These are phyloP conservation scores for Lasiosphaeriaceae sp. DNA, from an alignment of 495 filamentous ascomycete genomes.

Conservation along the genomic window DNA sequence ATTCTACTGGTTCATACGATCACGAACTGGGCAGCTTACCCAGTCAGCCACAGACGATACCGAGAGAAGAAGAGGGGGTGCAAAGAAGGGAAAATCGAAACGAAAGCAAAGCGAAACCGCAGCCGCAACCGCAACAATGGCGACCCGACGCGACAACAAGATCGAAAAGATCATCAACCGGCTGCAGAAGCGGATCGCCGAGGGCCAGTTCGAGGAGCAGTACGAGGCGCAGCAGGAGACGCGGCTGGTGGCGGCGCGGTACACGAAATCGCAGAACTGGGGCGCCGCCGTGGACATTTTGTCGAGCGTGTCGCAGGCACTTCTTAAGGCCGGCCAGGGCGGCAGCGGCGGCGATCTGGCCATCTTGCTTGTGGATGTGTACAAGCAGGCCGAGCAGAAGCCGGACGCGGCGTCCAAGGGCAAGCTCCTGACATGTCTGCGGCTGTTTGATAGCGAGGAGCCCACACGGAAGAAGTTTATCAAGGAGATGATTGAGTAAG, in stretches of 20 bases:
- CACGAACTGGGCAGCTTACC: no score
- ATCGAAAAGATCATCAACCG: conserved; percentile 50
- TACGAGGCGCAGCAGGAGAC: conserved; percentile 99
- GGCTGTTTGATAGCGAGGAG: conserved; percentile 76
- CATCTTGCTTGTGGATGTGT: conserved; percentile 79
- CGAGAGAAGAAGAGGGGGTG: neutral
- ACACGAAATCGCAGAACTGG: conserved; percentile 81
- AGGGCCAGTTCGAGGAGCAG: conserved; percentile 66
- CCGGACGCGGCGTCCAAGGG: conserved; percentile 63
- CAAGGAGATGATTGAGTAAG: conserved; percentile 75
- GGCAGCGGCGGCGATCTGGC: conserved; percentile 90
- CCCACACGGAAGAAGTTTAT: conserved; percentile 89
- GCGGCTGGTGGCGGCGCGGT: conserved; percentile 86
- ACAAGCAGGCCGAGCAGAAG: conserved; percentile 74
- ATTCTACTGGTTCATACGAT: no score
- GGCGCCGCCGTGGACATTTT: conserved; percentile 81
- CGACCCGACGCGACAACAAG: conserved; percentile 20
- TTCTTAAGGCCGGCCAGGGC: conserved; percentile 84
- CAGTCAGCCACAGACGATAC: neutral
- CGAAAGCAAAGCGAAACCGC: neutral
- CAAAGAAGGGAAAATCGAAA: no score
- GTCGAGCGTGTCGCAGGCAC: conserved; percentile 73
- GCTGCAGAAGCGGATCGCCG: conserved; percentile 67
- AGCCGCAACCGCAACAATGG: neutral
- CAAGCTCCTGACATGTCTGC: conserved; percentile 57